Evolutionary conservation across 495 filamentous ascomycete species (phyloP).

Genomic region (Podospora australis): DNA sequence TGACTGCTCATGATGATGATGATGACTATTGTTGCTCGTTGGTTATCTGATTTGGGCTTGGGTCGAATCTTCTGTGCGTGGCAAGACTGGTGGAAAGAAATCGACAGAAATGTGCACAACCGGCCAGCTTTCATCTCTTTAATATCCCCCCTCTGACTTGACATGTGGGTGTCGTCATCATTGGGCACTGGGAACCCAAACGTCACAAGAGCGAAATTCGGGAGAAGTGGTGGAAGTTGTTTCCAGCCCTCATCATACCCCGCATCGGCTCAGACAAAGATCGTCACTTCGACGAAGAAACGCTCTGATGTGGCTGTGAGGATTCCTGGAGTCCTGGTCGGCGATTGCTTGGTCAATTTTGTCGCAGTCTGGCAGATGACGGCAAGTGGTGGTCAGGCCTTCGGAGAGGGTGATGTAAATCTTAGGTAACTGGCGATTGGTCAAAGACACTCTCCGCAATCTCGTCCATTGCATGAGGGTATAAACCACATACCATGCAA

Average conservation of each 20-base stretch:
- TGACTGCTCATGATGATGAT: conserved; percentile 1
- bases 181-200: background rate
- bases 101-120: background rate
- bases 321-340: too few relatives aligned
- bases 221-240: background rate
- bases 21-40: background rate
- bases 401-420: too few relatives aligned
- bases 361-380: too few relatives aligned
- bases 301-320: too few relatives aligned
- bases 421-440: too few relatives aligned
- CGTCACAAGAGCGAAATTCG: background rate
- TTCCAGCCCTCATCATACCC: background rate
- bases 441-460: too few relatives aligned
- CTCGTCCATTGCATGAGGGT: too few relatives aligned
- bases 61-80: background rate
- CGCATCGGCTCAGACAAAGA: background rate
- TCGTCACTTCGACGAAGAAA: too few relatives aligned
- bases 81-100: background rate
- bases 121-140: background rate
- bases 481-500: too few relatives aligned
- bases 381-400: too few relatives aligned
- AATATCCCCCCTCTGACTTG: background rate
- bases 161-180: background rate
- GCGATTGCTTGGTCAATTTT: too few relatives aligned
- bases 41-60: background rate